Evolutionary conservation across 2,329 filamentous ascomycete species (phyloP).

Genomic region (Aspergillus persii): DNA sequence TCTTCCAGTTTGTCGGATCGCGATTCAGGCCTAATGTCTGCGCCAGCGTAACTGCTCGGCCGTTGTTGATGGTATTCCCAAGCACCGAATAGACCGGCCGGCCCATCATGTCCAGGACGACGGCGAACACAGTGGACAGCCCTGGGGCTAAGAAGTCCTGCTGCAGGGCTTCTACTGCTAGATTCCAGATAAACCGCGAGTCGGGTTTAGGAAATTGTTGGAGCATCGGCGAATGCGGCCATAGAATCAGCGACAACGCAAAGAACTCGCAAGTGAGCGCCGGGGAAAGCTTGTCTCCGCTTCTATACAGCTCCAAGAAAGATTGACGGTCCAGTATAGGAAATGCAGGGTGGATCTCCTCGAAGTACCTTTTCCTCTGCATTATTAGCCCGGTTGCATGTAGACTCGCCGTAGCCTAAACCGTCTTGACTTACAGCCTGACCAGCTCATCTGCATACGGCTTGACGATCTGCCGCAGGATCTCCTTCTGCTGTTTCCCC

Average conservation of each 20-base stretch:
- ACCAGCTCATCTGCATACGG: conserved; percentile 40
- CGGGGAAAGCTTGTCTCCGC: conserved; percentile 47
- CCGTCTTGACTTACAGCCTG: conserved; percentile 30
- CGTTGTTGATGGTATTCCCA: conserved; percentile 51
- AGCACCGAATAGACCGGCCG: conserved; percentile 53
- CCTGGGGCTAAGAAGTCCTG: conserved; percentile 53
- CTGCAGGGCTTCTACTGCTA: conserved; percentile 53
- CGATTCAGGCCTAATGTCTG: conserved; percentile 56
- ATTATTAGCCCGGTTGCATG: neutral
- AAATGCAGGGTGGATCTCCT: conserved; percentile 50
- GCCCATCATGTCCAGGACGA: conserved; percentile 53
- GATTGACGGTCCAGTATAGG: conserved; percentile 52
- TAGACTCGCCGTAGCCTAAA: conserved; percentile 5
- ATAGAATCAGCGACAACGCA: conserved; percentile 51
- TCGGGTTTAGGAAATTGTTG: conserved; percentile 40
- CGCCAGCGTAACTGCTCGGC: conserved; percentile 50
- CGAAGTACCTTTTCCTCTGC: conserved; percentile 42
- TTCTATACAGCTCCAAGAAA: conserved; percentile 41
- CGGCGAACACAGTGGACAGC: conserved; percentile 51
- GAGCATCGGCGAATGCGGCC: conserved; percentile 32
- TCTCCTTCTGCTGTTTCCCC: conserved; percentile 40
- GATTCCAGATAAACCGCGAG: conserved; percentile 55
- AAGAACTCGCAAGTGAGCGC: conserved; percentile 52
- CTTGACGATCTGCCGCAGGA: conserved; percentile 43
- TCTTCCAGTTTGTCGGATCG: conserved; percentile 51